A percentile compares a stretch with the other conserved stretches of the same genome.
Evolutionary conservation across 2,329 filamentous ascomycete genomes (phyloP).

Genomic region (Colletotrichum endophyticum): DNA sequence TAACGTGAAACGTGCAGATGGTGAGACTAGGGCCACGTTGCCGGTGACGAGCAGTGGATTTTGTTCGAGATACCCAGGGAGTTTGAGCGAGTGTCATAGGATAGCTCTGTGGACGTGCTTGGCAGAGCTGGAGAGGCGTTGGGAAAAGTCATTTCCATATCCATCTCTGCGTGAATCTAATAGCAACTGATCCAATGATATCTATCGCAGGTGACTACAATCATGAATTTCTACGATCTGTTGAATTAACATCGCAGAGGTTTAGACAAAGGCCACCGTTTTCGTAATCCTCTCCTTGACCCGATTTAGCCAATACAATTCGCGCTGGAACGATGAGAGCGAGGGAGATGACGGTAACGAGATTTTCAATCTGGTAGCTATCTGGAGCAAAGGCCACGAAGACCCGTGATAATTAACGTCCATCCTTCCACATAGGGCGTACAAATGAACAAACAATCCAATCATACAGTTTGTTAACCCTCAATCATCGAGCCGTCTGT

Average conservation of each 20-base stretch:
- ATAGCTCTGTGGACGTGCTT: background rate
- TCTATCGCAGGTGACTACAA: background rate
- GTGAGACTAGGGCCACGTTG: background rate
- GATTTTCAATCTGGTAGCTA: background rate
- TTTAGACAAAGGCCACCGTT: background rate
- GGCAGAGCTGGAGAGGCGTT: background rate
- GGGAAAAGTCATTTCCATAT: background rate
- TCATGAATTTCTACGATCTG: background rate
- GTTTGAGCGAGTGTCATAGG: background rate
- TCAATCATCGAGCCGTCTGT: background rate
- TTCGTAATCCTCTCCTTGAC: background rate
- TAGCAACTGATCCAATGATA: background rate
- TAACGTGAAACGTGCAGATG: background rate
- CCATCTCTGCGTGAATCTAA: background rate
- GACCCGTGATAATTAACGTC: background rate
- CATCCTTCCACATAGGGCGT: background rate
- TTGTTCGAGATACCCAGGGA: constrained; percentile 18
- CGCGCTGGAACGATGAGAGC: background rate
- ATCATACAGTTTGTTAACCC: background rate
- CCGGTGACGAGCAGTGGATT: background rate
- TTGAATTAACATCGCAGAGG: background rate
- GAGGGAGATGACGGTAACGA: background rate
- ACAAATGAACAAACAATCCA: background rate
- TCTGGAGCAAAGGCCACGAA: background rate
- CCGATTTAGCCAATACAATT: background rate